These are phyloP conservation scores for Neurospora sp. DNA, from an alignment of 495 filamentous ascomycete genomes.

Conservation along the genomic window DNA sequence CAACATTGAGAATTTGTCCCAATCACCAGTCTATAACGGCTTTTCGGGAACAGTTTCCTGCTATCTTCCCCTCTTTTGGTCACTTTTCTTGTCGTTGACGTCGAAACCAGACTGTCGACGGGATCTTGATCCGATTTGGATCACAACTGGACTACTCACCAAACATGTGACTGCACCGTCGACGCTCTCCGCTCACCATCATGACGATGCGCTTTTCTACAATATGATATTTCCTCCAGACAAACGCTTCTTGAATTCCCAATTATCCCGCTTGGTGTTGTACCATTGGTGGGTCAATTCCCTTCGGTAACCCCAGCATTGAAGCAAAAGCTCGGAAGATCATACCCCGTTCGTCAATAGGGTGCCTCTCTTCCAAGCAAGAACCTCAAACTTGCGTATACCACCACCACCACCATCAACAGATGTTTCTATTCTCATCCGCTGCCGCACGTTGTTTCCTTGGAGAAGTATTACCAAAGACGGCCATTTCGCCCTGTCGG, in stretches of 20 bases:
- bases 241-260: not conserved
- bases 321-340: not conserved
- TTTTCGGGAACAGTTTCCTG: not conserved
- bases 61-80: not conserved
- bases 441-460: not conserved
- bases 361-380: not conserved
- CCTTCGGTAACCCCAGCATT: not conserved
- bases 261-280: not conserved
- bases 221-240: not conserved
- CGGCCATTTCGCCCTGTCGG: not conserved
- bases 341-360: not conserved
- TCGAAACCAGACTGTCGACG: not conserved
- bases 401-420: not conserved
- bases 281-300: not conserved
- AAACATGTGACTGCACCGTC: not conserved
- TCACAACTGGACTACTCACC: not conserved
- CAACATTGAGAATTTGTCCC: not conserved
- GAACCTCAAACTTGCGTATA: not conserved
- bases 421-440: not conserved
- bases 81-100: not conserved
- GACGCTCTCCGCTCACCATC: not conserved
- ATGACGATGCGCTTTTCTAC: not conserved
- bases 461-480: not conserved
- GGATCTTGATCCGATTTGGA: not conserved
- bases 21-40: not conserved